Conservation (phyloP, 352 stramenopile genomes). For the Thalassiosira sp. region DNA sequence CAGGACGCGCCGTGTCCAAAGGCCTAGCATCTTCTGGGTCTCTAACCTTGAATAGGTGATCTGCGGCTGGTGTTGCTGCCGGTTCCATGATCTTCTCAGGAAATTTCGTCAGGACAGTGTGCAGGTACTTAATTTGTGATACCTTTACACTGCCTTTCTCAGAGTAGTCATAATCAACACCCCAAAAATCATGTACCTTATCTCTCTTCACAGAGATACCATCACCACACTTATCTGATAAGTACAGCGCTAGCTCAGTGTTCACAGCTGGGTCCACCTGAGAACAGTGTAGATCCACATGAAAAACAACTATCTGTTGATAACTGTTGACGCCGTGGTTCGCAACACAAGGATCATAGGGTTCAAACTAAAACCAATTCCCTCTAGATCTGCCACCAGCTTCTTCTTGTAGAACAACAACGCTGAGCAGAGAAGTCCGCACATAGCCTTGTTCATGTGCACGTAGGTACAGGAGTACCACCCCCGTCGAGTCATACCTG, state of each 20-base stretch:
- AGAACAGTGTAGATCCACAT: constrained; percentile 52
- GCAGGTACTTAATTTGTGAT: constrained; percentile 22
- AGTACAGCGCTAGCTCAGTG: neutral
- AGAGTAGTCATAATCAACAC: constrained; percentile 22
- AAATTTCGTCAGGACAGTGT: neutral
- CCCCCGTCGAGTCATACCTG: neutral
- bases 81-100: neutral
- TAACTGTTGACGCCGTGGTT: constrained; percentile 24
- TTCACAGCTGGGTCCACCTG: constrained; percentile 28
- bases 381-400: neutral
- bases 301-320: constrained; percentile 29
- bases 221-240: constrained; percentile 8
- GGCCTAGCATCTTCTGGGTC: neutral
- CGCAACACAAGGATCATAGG: constrained; percentile 32
- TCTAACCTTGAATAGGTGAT: constrained; percentile 8
- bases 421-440: neutral
- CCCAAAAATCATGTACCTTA: constrained; percentile 29
- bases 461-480: constrained; percentile 1
- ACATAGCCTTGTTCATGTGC: constrained; percentile 2
- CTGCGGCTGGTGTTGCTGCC: neutral
- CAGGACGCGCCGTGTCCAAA: neutral
- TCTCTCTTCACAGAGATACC: neutral
- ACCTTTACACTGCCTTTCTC: constrained; percentile 15
- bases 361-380: constrained; percentile 16
- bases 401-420: constrained; percentile 12